Conservation (phyloP, 768 basidiomycete species). For the Russula brevipes region DNA sequence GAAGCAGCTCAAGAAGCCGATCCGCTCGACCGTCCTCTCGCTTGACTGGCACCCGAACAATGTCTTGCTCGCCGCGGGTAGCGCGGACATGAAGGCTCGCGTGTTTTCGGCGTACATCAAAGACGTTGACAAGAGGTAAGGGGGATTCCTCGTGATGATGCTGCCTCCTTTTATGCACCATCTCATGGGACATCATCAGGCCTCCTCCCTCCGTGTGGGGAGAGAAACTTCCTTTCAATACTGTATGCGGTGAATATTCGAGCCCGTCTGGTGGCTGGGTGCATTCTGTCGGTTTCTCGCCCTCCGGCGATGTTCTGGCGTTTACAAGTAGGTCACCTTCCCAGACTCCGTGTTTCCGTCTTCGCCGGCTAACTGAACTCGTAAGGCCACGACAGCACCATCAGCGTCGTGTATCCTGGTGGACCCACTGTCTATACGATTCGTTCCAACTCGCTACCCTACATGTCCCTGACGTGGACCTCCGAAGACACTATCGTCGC, state of each 20-base stretch:
- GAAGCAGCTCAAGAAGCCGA: constrained; percentile 94
- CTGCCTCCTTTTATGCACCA: background rate
- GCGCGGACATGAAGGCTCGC: constrained; percentile 95
- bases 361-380: constrained; percentile 17
- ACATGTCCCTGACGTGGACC: constrained; percentile 81
- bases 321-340: constrained; percentile 72
- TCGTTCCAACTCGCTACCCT: constrained; percentile 72
- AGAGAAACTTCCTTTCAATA: constrained; percentile 97
- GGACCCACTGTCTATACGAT: constrained; percentile 70
- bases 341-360: background rate
- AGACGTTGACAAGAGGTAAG: constrained; percentile 88
- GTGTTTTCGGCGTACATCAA: constrained; percentile 99
- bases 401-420: constrained; percentile 87
- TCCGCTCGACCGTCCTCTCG: constrained; percentile 87
- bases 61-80: constrained; percentile 93
- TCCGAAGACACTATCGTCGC: constrained; percentile 78
- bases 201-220: constrained; percentile 92
- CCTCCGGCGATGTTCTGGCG: constrained; percentile 89
- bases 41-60: constrained; percentile 99
- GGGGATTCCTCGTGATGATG: background rate
- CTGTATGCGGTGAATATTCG: constrained; percentile 89
- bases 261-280: constrained; percentile 96
- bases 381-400: constrained; percentile 89
- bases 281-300: constrained; percentile 92
- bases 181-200: constrained; percentile 37